These are phyloP conservation scores for Hyparrhenia diplandra DNA, from an alignment of 176 grass and related monocot genomes.

Conservation along the genomic window DNA sequence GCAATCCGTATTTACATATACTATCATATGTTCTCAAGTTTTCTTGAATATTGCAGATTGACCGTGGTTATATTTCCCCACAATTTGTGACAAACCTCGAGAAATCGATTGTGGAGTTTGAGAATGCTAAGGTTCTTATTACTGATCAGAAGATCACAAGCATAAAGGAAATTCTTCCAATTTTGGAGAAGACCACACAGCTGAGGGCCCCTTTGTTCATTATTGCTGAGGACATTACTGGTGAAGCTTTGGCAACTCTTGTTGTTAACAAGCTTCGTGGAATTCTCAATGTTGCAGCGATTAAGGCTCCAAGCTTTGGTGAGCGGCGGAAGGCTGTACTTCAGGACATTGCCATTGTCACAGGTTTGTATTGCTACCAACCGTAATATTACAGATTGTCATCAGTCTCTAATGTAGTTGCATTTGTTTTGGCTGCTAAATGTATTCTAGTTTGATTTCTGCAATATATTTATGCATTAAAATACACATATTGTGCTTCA, in stretches of 20 bases:
- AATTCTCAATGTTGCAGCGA: slow-evolving; percentile 64
- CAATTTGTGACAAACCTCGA: slow-evolving; percentile 76
- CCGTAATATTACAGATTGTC: background rate
- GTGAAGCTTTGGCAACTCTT: slow-evolving; percentile 70
- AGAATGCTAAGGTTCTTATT: slow-evolving; percentile 72
- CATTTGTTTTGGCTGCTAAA: background rate
- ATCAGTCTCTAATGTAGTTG: background rate
- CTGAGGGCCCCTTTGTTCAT: slow-evolving; percentile 61
- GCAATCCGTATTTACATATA: background rate
- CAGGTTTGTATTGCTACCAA: slow-evolving; percentile 31
- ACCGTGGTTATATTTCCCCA: slow-evolving; percentile 69
- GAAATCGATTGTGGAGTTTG: slow-evolving; percentile 72
- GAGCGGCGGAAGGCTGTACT: slow-evolving; percentile 65
- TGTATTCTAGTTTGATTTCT: background rate
- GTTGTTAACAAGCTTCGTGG: slow-evolving; percentile 75
- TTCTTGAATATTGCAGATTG: slow-evolving; percentile 46
- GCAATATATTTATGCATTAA: background rate
- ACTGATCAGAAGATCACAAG: slow-evolving; percentile 74
- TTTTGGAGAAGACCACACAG: slow-evolving; percentile 65
- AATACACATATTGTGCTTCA: background rate
- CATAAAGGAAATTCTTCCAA: slow-evolving; percentile 72
- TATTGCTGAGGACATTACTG: slow-evolving; percentile 65
- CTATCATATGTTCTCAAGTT: background rate
- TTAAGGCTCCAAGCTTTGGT: slow-evolving; percentile 79
- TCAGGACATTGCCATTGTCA: slow-evolving; percentile 75